Percentiles rank a stretch among this genome's conserved stretches.
Evolutionary conservation across 1,284 basidiomycete species (phyloP).

Genomic region (Inonotus hispidus): DNA sequence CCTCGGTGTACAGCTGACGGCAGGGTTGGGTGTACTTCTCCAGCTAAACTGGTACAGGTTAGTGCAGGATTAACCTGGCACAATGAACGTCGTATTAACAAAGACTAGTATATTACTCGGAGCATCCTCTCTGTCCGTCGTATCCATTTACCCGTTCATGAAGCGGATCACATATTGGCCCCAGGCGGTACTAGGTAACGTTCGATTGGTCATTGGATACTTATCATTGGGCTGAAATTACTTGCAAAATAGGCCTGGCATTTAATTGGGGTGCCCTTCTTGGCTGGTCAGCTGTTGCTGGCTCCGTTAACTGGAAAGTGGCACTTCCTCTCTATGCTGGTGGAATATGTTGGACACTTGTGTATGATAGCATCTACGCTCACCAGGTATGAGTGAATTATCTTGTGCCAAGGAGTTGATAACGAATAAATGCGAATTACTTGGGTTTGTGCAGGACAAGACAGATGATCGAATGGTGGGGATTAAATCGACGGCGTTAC

Average conservation of each 20-base stretch:
- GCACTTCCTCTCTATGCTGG: conserved; percentile 89
- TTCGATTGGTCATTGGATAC: neutral
- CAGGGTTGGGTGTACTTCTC: conserved; percentile 84
- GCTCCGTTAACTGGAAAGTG: conserved; percentile 76
- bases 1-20: conserved; percentile 77
- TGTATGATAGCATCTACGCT: conserved; percentile 98
- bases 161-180: conserved; percentile 98
- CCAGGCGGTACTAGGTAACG: conserved; percentile 84
- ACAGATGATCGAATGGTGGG: conserved; percentile 83
- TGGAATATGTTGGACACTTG: conserved; percentile 89
- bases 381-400: conserved; percentile 70
- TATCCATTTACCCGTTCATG: conserved; percentile 94
- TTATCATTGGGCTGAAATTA: neutral
- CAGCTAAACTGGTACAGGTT: conserved; percentile 96
- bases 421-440: neutral
- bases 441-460: conserved; percentile 74
- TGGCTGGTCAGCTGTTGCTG: conserved; percentile 93
- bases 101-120: conserved; percentile 78
- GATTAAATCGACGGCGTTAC: conserved; percentile 91
- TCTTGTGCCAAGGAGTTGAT: neutral
- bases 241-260: conserved; percentile 60
- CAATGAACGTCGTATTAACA: neutral
- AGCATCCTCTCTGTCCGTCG: conserved; percentile 83
- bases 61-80: conserved; percentile 20
- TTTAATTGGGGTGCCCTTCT: conserved; percentile 98